Base-by-base conservation (phyloP, 345 rosid genomes). In the Ceriops zippeliana region DNA sequence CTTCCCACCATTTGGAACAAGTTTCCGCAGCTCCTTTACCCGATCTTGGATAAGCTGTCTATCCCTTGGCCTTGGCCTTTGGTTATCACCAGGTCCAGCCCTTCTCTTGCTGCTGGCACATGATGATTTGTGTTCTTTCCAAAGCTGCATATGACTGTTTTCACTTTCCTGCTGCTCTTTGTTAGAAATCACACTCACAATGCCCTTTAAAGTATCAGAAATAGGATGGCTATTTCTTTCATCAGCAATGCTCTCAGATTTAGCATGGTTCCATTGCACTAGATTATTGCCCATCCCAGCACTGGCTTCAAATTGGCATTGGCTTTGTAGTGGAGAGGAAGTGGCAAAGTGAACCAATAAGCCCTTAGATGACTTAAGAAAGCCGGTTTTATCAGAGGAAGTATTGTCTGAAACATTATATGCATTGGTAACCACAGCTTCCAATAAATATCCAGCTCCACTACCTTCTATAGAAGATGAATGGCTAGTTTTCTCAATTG, bases 11-110 rank as follows among this genome's bases (percentile, higher is more conserved):
- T 84, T 77, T 31, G 91, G 90, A 72, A 89, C 87, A 26, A 86
- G 88, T 65, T 82, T 85, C 32, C 95, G 75, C 20, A 89, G 79
- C 75, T 89, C 91, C 76, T 81, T 86, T 13, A 86, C 81, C 42
- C 91, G 81, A 53, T 89, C 95, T 72, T 89, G 91, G 70, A 89
- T 89, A 69, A 85, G 67, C 61, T 85, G 95, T 62, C 89, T 81
- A 61, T 86, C 95, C 78, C 90, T 79, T 24, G 93, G 93, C 73
- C 91, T 83, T 27, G 83, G 81, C 77, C 51, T 83, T 63, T 62
- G 90, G 71, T 73, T 81, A 62, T 82, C 85, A 54, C 76, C 78
- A n/a, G 83, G 75, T 69, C 73, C 76, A 22, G 74, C 78, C 74
- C 79, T 85, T 69, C 82, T 83, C 83, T 84, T 62, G 79, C 82